A percentile compares a stretch with the other conserved stretches of the same genome.
Evolutionary conservation across 2,329 filamentous ascomycete species (phyloP).

Genomic region (Chaetomiaceae sp.): DNA sequence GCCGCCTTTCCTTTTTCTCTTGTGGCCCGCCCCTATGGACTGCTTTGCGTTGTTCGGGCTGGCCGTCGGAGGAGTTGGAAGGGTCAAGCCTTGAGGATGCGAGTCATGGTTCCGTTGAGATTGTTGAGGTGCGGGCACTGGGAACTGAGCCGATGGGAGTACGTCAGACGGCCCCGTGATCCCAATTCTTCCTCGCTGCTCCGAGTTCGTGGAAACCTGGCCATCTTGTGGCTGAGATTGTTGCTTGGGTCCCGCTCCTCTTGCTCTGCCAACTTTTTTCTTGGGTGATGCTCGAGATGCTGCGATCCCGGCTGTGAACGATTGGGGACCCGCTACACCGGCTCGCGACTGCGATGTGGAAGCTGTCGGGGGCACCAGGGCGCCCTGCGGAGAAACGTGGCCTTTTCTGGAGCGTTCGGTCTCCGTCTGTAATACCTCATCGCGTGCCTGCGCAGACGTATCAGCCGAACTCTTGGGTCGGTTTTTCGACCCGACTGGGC

Average conservation of each 20-base stretch:
- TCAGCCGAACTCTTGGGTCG: conserved; percentile 32
- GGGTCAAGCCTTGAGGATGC: conserved; percentile 7
- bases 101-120: conserved; percentile 1
- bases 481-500: conserved; percentile 49
- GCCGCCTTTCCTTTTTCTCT: conserved; percentile 28
- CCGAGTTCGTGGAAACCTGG: not conserved
- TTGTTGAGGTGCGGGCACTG: not conserved
- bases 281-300: conserved; percentile 10
- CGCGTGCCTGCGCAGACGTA: not conserved
- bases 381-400: not conserved
- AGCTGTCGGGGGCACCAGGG: conserved; percentile 3
- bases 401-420: not conserved
- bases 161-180: conserved; percentile 1
- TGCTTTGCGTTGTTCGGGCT: conserved; percentile 10
- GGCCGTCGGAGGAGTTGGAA: conserved; percentile 7
- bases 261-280: conserved; percentile 34
- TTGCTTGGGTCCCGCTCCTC: conserved; percentile 40
- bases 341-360: not conserved
- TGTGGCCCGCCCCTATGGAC: conserved; percentile 17
- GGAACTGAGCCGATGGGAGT: not conserved
- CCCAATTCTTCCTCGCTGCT: not conserved
- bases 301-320: conserved; percentile 20
- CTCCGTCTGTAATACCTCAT: not conserved
- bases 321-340: conserved; percentile 8
- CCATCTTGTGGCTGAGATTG: not conserved